These are phyloP conservation scores for Pyricularia grisea DNA, from an alignment of 2,329 filamentous ascomycete species.

Conservation along the genomic window DNA sequence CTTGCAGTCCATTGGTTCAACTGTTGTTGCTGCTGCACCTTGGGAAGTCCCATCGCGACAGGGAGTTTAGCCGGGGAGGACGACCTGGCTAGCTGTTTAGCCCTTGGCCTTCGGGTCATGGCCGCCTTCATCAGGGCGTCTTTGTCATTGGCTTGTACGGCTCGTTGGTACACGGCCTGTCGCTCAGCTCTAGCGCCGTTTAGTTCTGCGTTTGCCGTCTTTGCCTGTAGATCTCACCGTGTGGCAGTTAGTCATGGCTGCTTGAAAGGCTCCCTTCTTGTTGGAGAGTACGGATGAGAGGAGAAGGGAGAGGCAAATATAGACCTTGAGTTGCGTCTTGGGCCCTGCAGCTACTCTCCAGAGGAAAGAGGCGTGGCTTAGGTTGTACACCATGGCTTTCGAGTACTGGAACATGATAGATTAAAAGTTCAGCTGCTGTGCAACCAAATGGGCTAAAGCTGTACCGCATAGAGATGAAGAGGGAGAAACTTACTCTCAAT, in stretches of 20 bases:
- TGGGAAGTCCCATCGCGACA: background rate
- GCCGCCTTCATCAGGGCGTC: background rate
- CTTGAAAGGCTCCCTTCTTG: too few species aligned
- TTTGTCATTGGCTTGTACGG: background rate
- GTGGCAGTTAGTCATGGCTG: too few species aligned
- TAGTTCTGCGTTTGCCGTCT: background rate
- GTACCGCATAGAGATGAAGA: background rate
- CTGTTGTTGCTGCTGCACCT: background rate
- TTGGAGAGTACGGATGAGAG: background rate
- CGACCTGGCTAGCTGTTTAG: background rate
- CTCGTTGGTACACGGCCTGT: background rate
- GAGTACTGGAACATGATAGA: background rate
- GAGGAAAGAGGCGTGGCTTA: background rate
- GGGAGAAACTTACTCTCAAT: background rate
- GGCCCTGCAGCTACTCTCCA: background rate
- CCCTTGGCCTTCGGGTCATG: background rate
- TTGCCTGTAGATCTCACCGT: background rate
- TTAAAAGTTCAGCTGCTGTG: background rate
- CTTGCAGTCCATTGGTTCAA: background rate
- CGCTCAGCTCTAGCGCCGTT: background rate
- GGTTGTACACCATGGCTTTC: background rate
- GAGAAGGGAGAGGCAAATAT: background rate
- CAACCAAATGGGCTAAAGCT: background rate
- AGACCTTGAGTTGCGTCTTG: background rate
- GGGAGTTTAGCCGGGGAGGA: too few species aligned